Evolutionary conservation across 2,329 filamentous ascomycete genomes (phyloP).

Genomic region (Verticillium zaregamsianum): DNA sequence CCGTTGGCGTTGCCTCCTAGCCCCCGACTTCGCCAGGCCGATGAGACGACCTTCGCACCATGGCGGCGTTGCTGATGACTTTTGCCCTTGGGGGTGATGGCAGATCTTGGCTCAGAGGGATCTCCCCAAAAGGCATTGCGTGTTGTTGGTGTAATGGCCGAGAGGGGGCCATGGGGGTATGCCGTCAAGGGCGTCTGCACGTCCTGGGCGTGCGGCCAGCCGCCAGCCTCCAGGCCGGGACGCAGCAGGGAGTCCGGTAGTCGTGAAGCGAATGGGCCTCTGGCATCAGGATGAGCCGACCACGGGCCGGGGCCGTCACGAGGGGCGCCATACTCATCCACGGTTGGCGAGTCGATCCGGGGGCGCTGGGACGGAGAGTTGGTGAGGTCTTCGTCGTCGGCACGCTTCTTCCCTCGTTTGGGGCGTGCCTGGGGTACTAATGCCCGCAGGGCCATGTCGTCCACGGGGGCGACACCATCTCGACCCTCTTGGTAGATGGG

Average conservation of each 20-base stretch:
- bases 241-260: slow-evolving; percentile 29
- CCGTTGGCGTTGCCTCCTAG: slow-evolving; percentile 44
- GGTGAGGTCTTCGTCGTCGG: slow-evolving; percentile 54
- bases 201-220: slow-evolving; percentile 37
- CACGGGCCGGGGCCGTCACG: slow-evolving; percentile 39
- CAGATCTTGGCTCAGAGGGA: slow-evolving; percentile 63
- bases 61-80: slow-evolving; percentile 55
- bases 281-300: slow-evolving; percentile 40
- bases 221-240: slow-evolving; percentile 24
- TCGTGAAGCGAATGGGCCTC: slow-evolving; percentile 26
- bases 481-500: slow-evolving; percentile 62
- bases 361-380: slow-evolving; percentile 55
- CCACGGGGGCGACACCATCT: slow-evolving; percentile 79
- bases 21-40: slow-evolving; percentile 74
- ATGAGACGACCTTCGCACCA: slow-evolving; percentile 81
- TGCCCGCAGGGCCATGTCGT: slow-evolving; percentile 82
- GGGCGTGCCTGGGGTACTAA: slow-evolving; percentile 72
- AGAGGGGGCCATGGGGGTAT: slow-evolving; percentile 59
- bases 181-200: slow-evolving; percentile 60
- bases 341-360: slow-evolving; percentile 23
- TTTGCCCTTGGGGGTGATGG: slow-evolving; percentile 48
- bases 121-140: slow-evolving; percentile 52
- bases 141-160: slow-evolving; percentile 66
- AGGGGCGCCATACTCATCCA: background rate
- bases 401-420: slow-evolving; percentile 58